Evolutionary conservation across 2,329 filamentous ascomycete genomes (phyloP).

Genomic region (Cryoendolithus antarcticus): DNA sequence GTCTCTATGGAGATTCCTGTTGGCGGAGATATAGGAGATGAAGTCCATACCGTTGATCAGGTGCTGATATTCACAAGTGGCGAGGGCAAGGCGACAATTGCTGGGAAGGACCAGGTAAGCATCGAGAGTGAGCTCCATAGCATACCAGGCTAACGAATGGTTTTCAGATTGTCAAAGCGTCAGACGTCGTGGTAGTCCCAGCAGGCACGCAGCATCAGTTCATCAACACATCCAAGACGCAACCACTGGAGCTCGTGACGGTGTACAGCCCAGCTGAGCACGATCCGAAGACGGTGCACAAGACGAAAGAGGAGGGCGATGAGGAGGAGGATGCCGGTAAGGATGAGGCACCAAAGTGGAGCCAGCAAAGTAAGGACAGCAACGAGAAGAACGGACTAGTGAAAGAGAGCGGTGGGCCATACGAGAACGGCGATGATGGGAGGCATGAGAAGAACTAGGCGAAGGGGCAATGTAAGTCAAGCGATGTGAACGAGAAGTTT

Average conservation of each 20-base stretch:
- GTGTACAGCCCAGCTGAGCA: conserved; percentile 54
- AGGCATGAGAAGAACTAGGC: conserved; percentile 18
- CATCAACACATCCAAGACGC: conserved; percentile 44
- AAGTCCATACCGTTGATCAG: conserved; percentile 54
- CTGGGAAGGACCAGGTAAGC: conserved; percentile 41
- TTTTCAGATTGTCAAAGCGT: conserved; percentile 36
- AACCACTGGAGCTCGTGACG: conserved; percentile 49
- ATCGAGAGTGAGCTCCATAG: background rate
- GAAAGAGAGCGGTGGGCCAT: conserved; percentile 29
- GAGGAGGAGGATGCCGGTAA: conserved; percentile 48
- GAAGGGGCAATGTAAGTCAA: too few species aligned
- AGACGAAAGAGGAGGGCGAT: conserved; percentile 52
- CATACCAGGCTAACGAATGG: conserved; percentile 8
- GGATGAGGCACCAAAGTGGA: conserved; percentile 51
- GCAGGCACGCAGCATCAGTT: conserved; percentile 56
- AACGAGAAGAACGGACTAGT: conserved; percentile 47
- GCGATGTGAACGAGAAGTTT: too few species aligned
- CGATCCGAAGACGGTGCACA: conserved; percentile 45
- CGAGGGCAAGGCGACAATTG: conserved; percentile 44
- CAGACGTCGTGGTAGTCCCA: conserved; percentile 49
- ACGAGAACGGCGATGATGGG: conserved; percentile 24
- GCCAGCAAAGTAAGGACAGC: conserved; percentile 41
- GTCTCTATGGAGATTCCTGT: conserved; percentile 55
- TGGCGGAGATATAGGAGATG: conserved; percentile 53
- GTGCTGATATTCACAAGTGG: conserved; percentile 53